Percentiles rank a stretch among this genome's conserved stretches.
phyloP scores from a whole-genome alignment of 177 flowering plant species.

The Vitis hybrid region DNA sequence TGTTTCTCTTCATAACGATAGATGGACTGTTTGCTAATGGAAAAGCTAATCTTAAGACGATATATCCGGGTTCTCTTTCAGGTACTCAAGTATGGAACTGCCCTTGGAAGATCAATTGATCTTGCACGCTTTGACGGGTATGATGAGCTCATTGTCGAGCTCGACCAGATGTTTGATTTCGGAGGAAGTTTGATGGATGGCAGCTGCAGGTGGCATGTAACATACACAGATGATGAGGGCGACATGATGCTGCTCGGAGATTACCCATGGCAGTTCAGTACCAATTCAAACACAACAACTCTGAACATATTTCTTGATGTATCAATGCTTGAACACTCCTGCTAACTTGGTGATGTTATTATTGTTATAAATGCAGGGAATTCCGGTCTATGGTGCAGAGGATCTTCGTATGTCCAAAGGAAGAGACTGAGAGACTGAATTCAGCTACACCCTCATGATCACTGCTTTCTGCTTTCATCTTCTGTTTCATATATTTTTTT shows the following conservation, averaged over 20 bases:
- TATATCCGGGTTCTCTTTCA: conserved; percentile 10
- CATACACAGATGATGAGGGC: conserved; percentile 45
- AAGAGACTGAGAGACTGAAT: conserved; percentile 23
- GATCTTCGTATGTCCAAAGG: conserved; percentile 40
- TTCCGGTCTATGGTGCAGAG: conserved; percentile 30
- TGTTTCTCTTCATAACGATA: no score
- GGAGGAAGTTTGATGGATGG: conserved; percentile 38
- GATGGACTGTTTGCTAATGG: not conserved
- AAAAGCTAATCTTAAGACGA: not conserved
- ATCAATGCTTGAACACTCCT: not conserved
- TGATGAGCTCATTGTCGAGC: conserved; percentile 36
- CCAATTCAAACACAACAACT: not conserved
- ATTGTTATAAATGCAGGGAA: conserved; percentile 30
- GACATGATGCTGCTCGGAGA: conserved; percentile 52
- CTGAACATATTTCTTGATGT: not conserved
- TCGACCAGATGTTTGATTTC: conserved; percentile 53
- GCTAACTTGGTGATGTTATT: not conserved
- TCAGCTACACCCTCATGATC: not conserved
- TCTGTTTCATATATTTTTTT: not conserved
- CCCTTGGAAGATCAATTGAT: conserved; percentile 55
- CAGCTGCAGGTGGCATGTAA: conserved; percentile 44
- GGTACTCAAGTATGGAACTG: conserved; percentile 51
- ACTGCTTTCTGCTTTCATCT: not conserved
- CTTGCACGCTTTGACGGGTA: conserved; percentile 40
- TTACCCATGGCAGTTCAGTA: conserved; percentile 55